Conservation (phyloP, 225 moss, liverwort and hornwort genomes). For the Physcomitrellopsis africana region DNA sequence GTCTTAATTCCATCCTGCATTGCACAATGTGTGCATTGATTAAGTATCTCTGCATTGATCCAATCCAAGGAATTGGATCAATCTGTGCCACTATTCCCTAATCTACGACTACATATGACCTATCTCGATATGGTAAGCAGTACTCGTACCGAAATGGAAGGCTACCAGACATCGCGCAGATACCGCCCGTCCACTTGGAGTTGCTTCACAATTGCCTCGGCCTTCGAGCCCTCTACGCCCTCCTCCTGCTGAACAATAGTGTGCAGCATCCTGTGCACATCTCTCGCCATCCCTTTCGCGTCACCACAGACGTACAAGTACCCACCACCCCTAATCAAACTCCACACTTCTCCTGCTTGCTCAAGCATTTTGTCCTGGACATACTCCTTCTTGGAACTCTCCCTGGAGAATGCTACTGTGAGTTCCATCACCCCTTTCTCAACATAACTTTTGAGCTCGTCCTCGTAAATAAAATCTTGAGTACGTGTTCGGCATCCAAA, state of each 20-base stretch:
- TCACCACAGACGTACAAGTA: slow-evolving; percentile 74
- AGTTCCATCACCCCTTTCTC: slow-evolving; percentile 54
- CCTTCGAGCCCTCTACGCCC: slow-evolving; percentile 49
- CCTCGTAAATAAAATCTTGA: slow-evolving; percentile 73
- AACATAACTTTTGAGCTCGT: slow-evolving; percentile 46
- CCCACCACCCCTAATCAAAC: slow-evolving; percentile 46
- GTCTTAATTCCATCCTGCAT: slow-evolving; percentile 41
- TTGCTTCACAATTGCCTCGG: slow-evolving; percentile 63
- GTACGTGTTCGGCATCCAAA: slow-evolving; percentile 71
- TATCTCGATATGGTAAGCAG: not conserved
- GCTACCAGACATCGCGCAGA: slow-evolving; percentile 68
- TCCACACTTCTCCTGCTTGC: slow-evolving; percentile 61
- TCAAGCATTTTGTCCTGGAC: slow-evolving; percentile 66
- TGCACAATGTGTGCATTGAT: slow-evolving; percentile 24
- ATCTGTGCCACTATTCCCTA: not conserved
- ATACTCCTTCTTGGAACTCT: slow-evolving; percentile 61
- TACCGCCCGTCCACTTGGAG: slow-evolving; percentile 67
- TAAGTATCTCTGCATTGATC: slow-evolving; percentile 39
- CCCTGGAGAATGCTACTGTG: slow-evolving; percentile 65
- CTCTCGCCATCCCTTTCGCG: slow-evolving; percentile 79
- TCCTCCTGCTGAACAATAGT: slow-evolving; percentile 64
- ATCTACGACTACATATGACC: not conserved
- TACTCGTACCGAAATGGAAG: not conserved
- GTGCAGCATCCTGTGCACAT: slow-evolving; percentile 65
- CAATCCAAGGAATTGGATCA: not conserved